A percentile compares a stretch with the other conserved stretches of the same genome.
Conservation (phyloP, 352 stramenopile genomes). For the Globisporangium nagaii region DNA sequence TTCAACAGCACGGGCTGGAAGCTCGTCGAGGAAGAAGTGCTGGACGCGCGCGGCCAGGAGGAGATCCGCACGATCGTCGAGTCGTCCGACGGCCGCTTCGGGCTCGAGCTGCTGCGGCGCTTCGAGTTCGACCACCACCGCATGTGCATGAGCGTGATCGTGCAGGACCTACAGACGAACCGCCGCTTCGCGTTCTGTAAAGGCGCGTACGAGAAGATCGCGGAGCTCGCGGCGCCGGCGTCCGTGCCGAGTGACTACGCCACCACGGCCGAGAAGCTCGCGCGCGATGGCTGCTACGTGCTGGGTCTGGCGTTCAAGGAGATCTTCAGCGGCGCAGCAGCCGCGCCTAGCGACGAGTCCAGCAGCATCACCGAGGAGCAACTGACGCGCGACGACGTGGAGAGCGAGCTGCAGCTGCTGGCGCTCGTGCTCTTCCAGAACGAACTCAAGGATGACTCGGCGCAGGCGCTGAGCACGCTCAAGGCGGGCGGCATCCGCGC, state of each 20-base stretch:
- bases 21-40: constrained; percentile 20
- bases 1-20: constrained; percentile 55
- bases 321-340: neutral
- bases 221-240: constrained; percentile 29
- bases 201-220: constrained; percentile 71
- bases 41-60: constrained; percentile 20
- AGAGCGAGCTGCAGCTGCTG: constrained; percentile 43
- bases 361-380: neutral
- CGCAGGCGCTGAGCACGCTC: constrained; percentile 54
- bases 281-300: constrained; percentile 73
- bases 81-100: constrained; percentile 4
- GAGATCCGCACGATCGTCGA: constrained; percentile 13
- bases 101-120: constrained; percentile 61
- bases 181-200: constrained; percentile 66
- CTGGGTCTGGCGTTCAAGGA: constrained; percentile 46
- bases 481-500: constrained; percentile 50
- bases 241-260: constrained; percentile 63
- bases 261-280: constrained; percentile 19
- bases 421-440: constrained; percentile 85
- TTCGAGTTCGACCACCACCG: constrained; percentile 84
- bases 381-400: constrained; percentile 42
- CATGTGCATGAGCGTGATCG: constrained; percentile 83
- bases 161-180: constrained; percentile 30
- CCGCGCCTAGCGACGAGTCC: neutral
- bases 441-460: constrained; percentile 64